Base-by-base conservation (phyloP, 2,329 filamentous ascomycete genomes). In the Helotiales sp. region DNA sequence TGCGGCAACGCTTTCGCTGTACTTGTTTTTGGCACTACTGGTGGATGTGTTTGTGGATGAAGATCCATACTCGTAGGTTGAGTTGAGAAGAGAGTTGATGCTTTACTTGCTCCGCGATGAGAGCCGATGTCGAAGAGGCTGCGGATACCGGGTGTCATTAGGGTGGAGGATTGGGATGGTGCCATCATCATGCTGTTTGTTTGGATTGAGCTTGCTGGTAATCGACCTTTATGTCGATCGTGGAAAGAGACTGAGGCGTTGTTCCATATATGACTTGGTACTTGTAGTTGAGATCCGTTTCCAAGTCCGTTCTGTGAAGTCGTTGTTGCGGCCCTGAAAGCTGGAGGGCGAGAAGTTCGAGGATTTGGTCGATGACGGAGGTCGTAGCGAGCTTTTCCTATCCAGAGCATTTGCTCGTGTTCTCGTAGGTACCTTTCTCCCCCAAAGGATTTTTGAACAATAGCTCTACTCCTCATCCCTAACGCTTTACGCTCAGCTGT, bases 391-490 rank as follows among this genome's bases (percentile, higher is more conserved):
- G 48, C 34, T 30, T 68, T 68, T 22, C 66, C 66, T 29, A 76
- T 76, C 80, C 81, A 83, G 55, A 82, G 78, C 79, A 80, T 82
- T 65, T 86, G 83, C 66, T 85, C 83, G 67, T 85, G 82, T 67
- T 85, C 83, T 34, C 84, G 77, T 22, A 85, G 76, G 65, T 85
- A 86, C 0, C 82, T 76, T 44, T 84, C 80, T 2, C 82, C 81
- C 47, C 79, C 78, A 68, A 86, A 86, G 10, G 77, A 80, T 63
- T 82, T 82, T 55, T 83, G 79, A 2, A 86, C 83, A 44, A 84
- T 84, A 40, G 75, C 75, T 22, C 83, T 77, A 1, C 79, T 81
- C 70, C 79, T 79, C 77, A 86, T 82, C 44, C 83, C 83, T 2
- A 86, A 73, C 59, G 79, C 79, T 62, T 80, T 76, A 30, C 83